These are phyloP conservation scores for Penicillium silybi DNA, from an alignment of 495 filamentous ascomycete species.

Conservation along the genomic window DNA sequence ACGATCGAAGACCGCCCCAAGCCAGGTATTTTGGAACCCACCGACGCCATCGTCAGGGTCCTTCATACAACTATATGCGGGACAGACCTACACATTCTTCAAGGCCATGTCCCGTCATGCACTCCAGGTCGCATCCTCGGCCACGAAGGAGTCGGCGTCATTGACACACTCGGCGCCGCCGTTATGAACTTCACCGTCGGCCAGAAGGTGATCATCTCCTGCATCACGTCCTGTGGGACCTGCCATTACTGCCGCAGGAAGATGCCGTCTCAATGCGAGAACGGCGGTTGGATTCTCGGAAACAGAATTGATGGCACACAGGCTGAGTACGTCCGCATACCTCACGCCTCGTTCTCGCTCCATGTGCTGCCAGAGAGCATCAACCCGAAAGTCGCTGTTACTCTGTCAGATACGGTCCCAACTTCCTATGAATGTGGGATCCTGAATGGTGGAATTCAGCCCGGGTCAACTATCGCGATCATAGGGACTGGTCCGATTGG, in stretches of 20 bases:
- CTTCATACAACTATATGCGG: conserved; percentile 78
- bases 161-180: conserved; percentile 60
- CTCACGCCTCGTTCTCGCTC: conserved; percentile 39
- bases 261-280: conserved; percentile 36
- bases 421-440: conserved; percentile 47
- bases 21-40: no score
- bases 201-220: conserved; percentile 39
- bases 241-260: conserved; percentile 34
- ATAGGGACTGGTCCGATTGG: conserved; percentile 50
- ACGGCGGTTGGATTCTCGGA: conserved; percentile 43
- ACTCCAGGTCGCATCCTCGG: conserved; percentile 75
- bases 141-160: conserved; percentile 75
- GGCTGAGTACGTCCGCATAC: conserved; percentile 49
- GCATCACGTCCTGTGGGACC: conserved; percentile 34
- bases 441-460: conserved; percentile 38
- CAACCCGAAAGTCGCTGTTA: conserved; percentile 34
- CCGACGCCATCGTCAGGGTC: no score
- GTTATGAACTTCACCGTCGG: conserved; percentile 48
- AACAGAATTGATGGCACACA: conserved; percentile 47
- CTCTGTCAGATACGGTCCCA: conserved; percentile 44
- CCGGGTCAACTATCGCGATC: conserved; percentile 42
- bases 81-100: conserved; percentile 70
- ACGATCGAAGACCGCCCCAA: no score
- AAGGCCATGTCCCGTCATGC: conserved; percentile 61
- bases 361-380: conserved; percentile 35